A percentile compares a stretch with the other conserved stretches of the same genome.
These are phyloP conservation scores for Pseudopithomyces maydicus DNA, from an alignment of 2,329 filamentous ascomycete genomes.

Conservation along the genomic window DNA sequence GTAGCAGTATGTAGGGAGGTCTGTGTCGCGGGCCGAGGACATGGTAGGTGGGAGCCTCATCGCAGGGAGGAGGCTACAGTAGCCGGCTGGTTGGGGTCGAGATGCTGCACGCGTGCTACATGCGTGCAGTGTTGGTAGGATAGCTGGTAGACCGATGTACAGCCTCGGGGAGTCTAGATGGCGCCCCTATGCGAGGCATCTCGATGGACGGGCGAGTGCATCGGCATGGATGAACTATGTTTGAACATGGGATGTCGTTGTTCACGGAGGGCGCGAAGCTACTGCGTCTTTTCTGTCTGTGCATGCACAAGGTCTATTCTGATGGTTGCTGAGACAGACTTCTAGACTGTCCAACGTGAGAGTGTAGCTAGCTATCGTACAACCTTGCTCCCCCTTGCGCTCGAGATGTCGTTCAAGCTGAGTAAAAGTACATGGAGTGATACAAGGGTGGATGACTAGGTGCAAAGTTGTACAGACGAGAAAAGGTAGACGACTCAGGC, in stretches of 20 bases:
- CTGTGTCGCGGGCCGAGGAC: not conserved
- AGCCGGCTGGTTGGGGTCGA: not conserved
- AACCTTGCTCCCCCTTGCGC: constrained; percentile 1
- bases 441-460: not conserved
- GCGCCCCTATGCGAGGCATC: not conserved
- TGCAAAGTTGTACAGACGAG: not conserved
- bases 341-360: not conserved
- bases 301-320: not conserved
- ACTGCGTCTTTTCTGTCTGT: not conserved
- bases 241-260: not conserved
- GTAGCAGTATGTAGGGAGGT: not conserved
- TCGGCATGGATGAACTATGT: not conserved
- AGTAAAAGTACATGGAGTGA: not conserved
- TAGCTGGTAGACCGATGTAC: no score
- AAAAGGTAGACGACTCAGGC: no score
- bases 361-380: not conserved
- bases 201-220: not conserved
- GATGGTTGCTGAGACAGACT: not conserved
- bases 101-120: not conserved
- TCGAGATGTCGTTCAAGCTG: not conserved
- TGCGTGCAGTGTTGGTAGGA: not conserved
- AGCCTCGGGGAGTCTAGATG: not conserved
- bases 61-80: not conserved
- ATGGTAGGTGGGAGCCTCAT: not conserved
- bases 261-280: not conserved